A percentile compares a stretch with the other conserved stretches of the same genome.
These are phyloP conservation scores for Cercospora sesami DNA, from an alignment of 2,329 filamentous ascomycete genomes.

Conservation along the genomic window DNA sequence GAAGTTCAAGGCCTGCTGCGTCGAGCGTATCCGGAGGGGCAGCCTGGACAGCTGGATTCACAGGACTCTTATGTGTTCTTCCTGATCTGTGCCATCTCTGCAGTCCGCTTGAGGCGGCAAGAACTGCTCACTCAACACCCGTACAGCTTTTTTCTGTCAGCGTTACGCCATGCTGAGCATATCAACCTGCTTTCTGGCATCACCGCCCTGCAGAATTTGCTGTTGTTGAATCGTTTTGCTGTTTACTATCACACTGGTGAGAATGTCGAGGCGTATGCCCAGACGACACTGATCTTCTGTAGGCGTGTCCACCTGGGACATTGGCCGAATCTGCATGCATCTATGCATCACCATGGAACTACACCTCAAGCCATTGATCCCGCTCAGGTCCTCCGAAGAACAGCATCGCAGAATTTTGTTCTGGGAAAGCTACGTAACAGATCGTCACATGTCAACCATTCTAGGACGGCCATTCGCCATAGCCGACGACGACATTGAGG, in stretches of 20 bases:
- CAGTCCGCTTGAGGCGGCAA: constrained; percentile 40
- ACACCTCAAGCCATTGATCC: constrained; percentile 28
- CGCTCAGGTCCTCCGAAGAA: constrained; percentile 34
- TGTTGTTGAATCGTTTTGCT: constrained; percentile 46
- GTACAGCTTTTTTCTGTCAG: constrained; percentile 45
- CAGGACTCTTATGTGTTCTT: constrained; percentile 42
- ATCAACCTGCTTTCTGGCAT: constrained; percentile 39
- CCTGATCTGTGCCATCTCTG: constrained; percentile 44
- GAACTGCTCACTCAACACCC: constrained; percentile 41
- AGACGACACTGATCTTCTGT: neutral
- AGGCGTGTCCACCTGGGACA: constrained; percentile 42
- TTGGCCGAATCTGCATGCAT: constrained; percentile 44
- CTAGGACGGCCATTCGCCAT: constrained; percentile 48
- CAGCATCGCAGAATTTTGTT: constrained; percentile 46
- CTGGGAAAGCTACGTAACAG: constrained; percentile 51
- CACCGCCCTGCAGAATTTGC: constrained; percentile 44
- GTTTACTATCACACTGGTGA: constrained; percentile 47
- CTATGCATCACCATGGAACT: constrained; percentile 45
- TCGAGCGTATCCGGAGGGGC: neutral
- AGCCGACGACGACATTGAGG: constrained; percentile 43
- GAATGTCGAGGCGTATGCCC: too few relatives aligned
- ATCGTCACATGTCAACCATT: constrained; percentile 48
- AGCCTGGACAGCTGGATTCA: neutral
- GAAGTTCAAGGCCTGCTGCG: constrained; percentile 17
- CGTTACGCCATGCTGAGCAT: constrained; percentile 38